Base-by-base conservation (phyloP, 805 yeast species). In the Cyberlindnera amylophila region DNA sequence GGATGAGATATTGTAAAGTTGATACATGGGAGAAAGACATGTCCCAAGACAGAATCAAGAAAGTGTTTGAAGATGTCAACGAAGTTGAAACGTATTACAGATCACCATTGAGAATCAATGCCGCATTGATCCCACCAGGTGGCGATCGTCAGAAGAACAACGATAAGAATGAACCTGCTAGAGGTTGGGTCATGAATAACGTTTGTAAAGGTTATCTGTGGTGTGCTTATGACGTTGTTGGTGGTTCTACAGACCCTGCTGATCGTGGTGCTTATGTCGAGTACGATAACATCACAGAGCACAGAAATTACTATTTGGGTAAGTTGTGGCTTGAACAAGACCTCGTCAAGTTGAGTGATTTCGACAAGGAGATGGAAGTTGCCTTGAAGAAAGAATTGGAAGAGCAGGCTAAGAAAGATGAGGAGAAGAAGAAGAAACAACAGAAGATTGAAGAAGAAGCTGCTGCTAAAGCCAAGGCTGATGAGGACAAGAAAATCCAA, bases 161-260 rank as follows among this genome's bases (percentile, higher is more conserved):
- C 50, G 54, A 38, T 47, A 52, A 44, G 42, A 36, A 59, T 9
- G 82, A 77, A 51, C 81, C 82, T 12, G 58, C 63, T 2, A 61
- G 64, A 37, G 77, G 76, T 17, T 78, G 84, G 84, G 67, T 62
- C 50, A 74, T 73, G 63, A 63, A 67, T 12, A 57, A 58, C 1
- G 67, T 72, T 48, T 79, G 86, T 61, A 64, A 67, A 19, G 66
- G 69, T 16, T 79, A 79, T 53, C 52, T 74, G 24, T 79, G 85
- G 84, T 79, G 84, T 63, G 83, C 82, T 1, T 77, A 77, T 54
- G 74, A 75, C 43, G 57, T 66, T 16, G 61, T 78, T 44, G 84
- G 84, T 14, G 64, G 55, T 2, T 52, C 58, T 2, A 34, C 46
- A 2, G 56, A 55, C 30, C 54, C 54, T 12, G 26, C 30, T 16